Evolutionary conservation across 2,329 filamentous ascomycete genomes (phyloP), one percentile per base, ranked within the genome.

Genomic region (Aspergillus novoparasiticus): DNA sequence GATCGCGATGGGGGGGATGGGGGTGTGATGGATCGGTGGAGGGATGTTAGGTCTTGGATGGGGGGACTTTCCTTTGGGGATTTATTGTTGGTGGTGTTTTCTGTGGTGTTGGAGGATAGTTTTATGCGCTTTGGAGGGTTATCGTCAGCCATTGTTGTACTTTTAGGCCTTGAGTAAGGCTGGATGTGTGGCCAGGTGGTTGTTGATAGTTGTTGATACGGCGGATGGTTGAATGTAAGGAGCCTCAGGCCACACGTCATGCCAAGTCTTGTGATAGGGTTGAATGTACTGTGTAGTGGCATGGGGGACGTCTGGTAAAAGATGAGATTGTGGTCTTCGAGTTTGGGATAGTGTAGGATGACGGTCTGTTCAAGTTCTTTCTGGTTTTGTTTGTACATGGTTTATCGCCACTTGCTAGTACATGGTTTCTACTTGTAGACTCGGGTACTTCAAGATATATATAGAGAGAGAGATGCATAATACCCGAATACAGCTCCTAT

Each of bases 1-100:
- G 53, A 51, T 39, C 61, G 66, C 21, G 63, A 48, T 12, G 59
- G 64, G 43, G 46, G 65, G 61, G 34, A 36, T 50, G 71, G 69
- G 32, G 73, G 73, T 3, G 73, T 75, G 53, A 78, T 73, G 16
- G 72, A 68, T 58, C 75, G 72, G 48, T 59, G 70, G 6, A 77
- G 68, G 23, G 76, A 77, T 53, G 60, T 61, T 26, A 78, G 62
- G 16, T 9, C 28, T n/a, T n/a, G 48, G 48, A 34, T 21, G 4
- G 21, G 46, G 26, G 26, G 9, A 1, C 6, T 30, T 19, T 19
- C 2, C 14, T 50, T 14, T 50, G 26, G 1, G 48, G 48, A 51
- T 51, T 34, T 19, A 5, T 32, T 12, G 1, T 34, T 34, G n/a
- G 8, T 32, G 19, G 16, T 12, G 9, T 21, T 28, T 51, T 1